Evolutionary conservation across 345 rosid species (phyloP).

Genomic region (Salix exigua): DNA sequence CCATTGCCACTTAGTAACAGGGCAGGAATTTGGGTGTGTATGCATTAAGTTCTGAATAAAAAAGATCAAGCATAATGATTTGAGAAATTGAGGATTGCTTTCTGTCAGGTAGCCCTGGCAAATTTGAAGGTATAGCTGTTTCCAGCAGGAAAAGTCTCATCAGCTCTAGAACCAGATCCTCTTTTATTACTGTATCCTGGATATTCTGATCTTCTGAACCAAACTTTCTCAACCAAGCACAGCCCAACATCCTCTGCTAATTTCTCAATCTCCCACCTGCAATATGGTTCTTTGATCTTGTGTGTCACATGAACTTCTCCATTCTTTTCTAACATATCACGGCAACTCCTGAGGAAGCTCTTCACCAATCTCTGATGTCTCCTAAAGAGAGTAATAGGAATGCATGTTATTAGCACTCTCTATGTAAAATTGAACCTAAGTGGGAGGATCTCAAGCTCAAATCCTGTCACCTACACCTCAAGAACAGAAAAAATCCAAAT

Average conservation of each 20-base stretch:
- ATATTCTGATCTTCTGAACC: neutral
- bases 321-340: neutral
- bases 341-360: neutral
- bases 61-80: too few species aligned
- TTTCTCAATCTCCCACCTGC: neutral
- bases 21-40: neutral
- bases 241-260: neutral
- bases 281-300: neutral
- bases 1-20: neutral
- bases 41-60: too few species aligned
- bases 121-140: neutral
- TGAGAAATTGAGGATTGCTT: too few species aligned
- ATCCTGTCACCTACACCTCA: too few species aligned
- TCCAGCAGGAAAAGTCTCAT: neutral
- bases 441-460: too few species aligned
- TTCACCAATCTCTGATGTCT: neutral
- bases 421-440: too few species aligned
- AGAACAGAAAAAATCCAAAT: too few species aligned
- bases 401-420: too few species aligned
- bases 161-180: neutral
- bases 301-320: slow-evolving; percentile 1
- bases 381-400: neutral
- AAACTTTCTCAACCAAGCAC: neutral
- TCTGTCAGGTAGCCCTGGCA: neutral
- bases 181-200: neutral